A percentile compares a stretch with the other conserved stretches of the same genome.
phyloP scores from a whole-genome alignment of 163 green algal genomes.

The Scenedesmus sp. region DNA sequence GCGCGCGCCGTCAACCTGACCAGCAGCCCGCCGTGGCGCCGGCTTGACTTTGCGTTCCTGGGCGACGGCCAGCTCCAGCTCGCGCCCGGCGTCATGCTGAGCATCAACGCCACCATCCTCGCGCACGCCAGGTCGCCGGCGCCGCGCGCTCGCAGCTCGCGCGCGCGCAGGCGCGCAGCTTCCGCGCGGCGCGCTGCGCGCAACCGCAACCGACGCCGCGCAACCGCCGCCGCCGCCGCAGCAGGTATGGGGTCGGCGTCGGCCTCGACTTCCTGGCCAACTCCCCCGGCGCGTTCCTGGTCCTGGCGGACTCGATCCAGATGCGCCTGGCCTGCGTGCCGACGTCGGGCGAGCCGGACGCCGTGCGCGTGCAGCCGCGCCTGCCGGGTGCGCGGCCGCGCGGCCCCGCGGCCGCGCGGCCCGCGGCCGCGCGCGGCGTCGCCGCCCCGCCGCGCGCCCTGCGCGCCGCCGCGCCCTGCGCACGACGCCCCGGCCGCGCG shows the following conservation, averaged over 20 bases:
- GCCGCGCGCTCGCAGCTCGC: background rate
- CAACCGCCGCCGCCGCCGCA: background rate
- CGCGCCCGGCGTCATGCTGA: background rate
- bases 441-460: too few species aligned
- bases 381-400: constrained; percentile 11
- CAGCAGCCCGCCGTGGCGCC: background rate
- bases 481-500: background rate
- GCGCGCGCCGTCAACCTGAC: constrained; percentile 9
- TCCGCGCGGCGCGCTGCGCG: background rate
- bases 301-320: constrained; percentile 7
- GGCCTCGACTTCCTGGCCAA: constrained; percentile 24
- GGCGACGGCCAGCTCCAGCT: constrained; percentile 7
- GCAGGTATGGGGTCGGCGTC: constrained; percentile 30
- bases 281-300: constrained; percentile 10
- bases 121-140: constrained; percentile 11
- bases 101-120: constrained; percentile 2
- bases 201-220: background rate
- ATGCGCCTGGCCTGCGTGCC: background rate
- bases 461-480: too few species aligned
- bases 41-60: constrained; percentile 11
- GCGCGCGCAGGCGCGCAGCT: background rate
- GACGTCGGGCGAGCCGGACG: constrained; percentile 13
- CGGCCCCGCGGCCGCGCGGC: background rate
- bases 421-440: background rate
- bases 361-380: constrained; percentile 15